phyloP scores from a whole-genome alignment of 2,329 filamentous ascomycete species.

The Paecilomyces niveus region DNA sequence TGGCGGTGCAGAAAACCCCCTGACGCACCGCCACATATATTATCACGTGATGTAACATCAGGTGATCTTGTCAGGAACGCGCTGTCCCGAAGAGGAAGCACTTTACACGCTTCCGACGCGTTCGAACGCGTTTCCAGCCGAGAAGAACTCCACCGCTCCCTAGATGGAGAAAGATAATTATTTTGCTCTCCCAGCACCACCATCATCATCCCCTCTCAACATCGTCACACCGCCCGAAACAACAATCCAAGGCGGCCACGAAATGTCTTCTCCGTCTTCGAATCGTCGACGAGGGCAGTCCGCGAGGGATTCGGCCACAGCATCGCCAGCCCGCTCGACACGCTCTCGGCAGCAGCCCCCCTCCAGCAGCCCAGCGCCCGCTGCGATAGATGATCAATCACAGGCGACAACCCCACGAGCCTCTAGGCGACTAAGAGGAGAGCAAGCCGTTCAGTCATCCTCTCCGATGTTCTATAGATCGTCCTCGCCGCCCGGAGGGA shows the following conservation, averaged over 20 bases:
- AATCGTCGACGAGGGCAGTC: constrained; percentile 34
- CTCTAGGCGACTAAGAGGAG: constrained; percentile 33
- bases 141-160: not conserved
- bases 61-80: not conserved
- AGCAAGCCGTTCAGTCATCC: constrained; percentile 50
- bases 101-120: constrained; percentile 16
- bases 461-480: constrained; percentile 75
- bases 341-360: constrained; percentile 24
- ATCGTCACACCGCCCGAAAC: not conserved
- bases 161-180: not conserved
- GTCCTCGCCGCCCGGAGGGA: constrained; percentile 38
- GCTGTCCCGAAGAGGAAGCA: constrained; percentile 12
- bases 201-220: not conserved
- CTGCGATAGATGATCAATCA: constrained; percentile 11
- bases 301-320: constrained; percentile 30
- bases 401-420: constrained; percentile 41
- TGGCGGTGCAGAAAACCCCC: not conserved
- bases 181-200: not conserved
- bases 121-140: constrained; percentile 6
- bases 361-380: constrained; percentile 24
- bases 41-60: not conserved
- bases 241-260: not conserved
- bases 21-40: not conserved
- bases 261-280: constrained; percentile 39
- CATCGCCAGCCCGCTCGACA: constrained; percentile 30